These are phyloP conservation scores for Bipolaris victoriae DNA, from an alignment of 2,329 filamentous ascomycete species.

Conservation along the genomic window DNA sequence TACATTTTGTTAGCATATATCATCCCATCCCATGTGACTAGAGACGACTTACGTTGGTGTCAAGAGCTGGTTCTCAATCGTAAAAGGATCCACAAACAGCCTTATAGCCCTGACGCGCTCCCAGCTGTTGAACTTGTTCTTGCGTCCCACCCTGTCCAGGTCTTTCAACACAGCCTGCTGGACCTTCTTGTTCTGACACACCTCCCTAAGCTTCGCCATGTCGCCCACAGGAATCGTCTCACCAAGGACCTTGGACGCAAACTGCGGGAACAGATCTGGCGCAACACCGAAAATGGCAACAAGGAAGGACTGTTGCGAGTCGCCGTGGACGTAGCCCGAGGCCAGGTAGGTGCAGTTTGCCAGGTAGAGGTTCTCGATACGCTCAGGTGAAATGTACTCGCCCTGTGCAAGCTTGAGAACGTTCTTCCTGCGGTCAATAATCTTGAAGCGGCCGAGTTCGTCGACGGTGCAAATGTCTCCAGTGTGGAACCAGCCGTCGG, in stretches of 20 bases:
- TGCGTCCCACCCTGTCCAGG: constrained; percentile 77
- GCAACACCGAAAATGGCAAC: constrained; percentile 90
- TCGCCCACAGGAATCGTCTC: constrained; percentile 70
- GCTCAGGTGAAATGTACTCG: constrained; percentile 97
- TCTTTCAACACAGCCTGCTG: constrained; percentile 77
- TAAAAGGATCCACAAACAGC: constrained; percentile 87
- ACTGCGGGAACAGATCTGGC: constrained; percentile 80
- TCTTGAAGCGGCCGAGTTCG: constrained; percentile 82
- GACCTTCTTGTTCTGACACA: constrained; percentile 72
- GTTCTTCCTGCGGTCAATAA: constrained; percentile 98
- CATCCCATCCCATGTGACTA: background rate
- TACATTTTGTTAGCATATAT: constrained; percentile 42
- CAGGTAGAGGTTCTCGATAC: constrained; percentile 92
- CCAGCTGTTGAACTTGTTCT: constrained; percentile 89
- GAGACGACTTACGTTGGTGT: constrained; percentile 77
- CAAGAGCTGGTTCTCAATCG: constrained; percentile 87
- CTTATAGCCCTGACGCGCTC: constrained; percentile 79
- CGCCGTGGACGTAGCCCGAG: constrained; percentile 89
- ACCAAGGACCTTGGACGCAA: constrained; percentile 77
- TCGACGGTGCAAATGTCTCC: constrained; percentile 91
- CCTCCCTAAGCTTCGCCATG: constrained; percentile 68
- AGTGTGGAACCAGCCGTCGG: constrained; percentile 96
- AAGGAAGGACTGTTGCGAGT: constrained; percentile 78
- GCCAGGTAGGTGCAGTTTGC: constrained; percentile 79
- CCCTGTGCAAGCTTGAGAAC: constrained; percentile 98